A percentile compares a stretch with the other conserved stretches of the same genome.
These are phyloP conservation scores for Rasamsonia emersonii DNA, from an alignment of 2,329 filamentous ascomycete species.

Conservation along the genomic window DNA sequence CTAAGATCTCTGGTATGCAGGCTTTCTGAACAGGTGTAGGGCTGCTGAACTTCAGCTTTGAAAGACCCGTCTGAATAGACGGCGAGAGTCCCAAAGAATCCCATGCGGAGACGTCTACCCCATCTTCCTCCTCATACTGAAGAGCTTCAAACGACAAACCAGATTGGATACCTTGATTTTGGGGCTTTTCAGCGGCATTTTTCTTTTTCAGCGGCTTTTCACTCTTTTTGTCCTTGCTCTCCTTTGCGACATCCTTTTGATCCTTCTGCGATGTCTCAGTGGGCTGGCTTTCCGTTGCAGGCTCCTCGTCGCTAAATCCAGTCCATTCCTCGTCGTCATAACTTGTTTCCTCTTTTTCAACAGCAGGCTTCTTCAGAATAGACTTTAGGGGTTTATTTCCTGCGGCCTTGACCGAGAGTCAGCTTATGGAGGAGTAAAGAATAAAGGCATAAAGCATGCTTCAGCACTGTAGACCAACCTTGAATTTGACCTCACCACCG, in stretches of 20 bases:
- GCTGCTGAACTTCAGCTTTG: conserved; percentile 67
- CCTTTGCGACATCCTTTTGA: conserved; percentile 10
- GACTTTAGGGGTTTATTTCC: conserved; percentile 25
- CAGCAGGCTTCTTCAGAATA: conserved; percentile 18
- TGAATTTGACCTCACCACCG: conserved; percentile 37
- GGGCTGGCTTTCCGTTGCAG: conserved; percentile 11
- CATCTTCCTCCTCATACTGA: conserved; percentile 39
- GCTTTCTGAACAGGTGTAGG: conserved; percentile 75
- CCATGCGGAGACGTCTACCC: conserved; percentile 71
- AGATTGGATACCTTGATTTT: conserved; percentile 20
- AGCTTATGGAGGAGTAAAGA: no score
- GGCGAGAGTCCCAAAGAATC: conserved; percentile 63
- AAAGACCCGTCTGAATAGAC: conserved; percentile 62
- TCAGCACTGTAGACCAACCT: conserved; percentile 24
- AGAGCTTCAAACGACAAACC: conserved; percentile 30
- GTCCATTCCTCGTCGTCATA: conserved; percentile 52
- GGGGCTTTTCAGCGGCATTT: conserved; percentile 21
- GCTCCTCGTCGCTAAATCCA: conserved; percentile 52
- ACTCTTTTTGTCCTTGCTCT: conserved; percentile 19
- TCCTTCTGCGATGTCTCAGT: conserved; percentile 18
- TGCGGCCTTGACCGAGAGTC: conserved; percentile 19
- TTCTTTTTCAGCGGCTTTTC: conserved; percentile 14
- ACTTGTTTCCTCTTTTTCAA: conserved; percentile 12
- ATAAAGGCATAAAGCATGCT: no score
- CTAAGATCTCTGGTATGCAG: conserved; percentile 72